Base-by-base conservation (phyloP, 2,329 filamentous ascomycete genomes). In the Corniculantispora saksenae region DNA sequence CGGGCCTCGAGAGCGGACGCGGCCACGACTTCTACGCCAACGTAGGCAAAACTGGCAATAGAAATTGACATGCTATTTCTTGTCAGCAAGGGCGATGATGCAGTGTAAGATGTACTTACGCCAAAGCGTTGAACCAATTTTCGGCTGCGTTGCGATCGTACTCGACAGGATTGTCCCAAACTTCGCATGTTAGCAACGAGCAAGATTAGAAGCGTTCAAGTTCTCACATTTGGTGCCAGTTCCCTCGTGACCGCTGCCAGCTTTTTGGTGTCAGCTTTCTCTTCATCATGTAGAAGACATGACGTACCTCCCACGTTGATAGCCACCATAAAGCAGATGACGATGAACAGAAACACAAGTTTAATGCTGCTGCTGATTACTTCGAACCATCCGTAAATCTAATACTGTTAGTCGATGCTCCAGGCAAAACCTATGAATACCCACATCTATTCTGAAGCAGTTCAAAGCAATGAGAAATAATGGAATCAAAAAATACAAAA, bases 1-100 rank as follows among this genome's bases (percentile, higher is more conserved):
- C 70, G 67, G 3, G 74, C 73, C 65, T 77, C 75, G 2, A 76
- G 67, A 6, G 75, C 73, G 13, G 71, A 73, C 0, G 74, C 74
- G 2, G 74, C 73, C 1, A 74, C 71, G 51, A 74, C 70, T 58
- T 77, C 75, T 45, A 77, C 71, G 1, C 74, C 74, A 23, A 76
- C 72, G 65, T 74, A 77, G 23, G 75, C 70, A 55, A 73, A 77
- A 3, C 72, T 70, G 27, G 75, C 73, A 9, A 74, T 73, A 10
- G 72, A 74, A 10, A 74, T 59, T 35, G 67, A 74, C 63, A 75
- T 73, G 12, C 72, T 75, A 50, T 5, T 15, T 6, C 21, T 32
- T 21, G 23, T 51, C 21, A 43, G 54, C 45, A 25, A 12, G 23
- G 5, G 45, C 19, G 12, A 15, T 12, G 21, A 29, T 32, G 3